Percentiles rank a stretch among this genome's conserved stretches.
Conservation (phyloP, 1,284 basidiomycete species). For the Sporisorium scitamineum region DNA sequence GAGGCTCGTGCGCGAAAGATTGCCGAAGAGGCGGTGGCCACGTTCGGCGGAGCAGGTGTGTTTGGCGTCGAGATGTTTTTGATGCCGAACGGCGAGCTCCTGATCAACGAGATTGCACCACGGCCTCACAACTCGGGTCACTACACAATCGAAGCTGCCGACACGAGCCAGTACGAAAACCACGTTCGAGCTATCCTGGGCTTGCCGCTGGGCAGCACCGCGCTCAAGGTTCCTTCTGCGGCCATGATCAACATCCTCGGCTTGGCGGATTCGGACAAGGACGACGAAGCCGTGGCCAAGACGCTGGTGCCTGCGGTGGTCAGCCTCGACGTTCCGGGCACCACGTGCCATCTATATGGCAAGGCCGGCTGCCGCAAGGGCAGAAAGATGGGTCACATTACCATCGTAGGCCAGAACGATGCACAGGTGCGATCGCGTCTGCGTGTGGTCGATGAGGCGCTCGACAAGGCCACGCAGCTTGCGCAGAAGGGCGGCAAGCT, state of each 20-base stretch:
- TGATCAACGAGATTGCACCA: constrained; percentile 98
- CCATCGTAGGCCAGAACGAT: constrained; percentile 85
- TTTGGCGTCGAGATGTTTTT: constrained; percentile 99
- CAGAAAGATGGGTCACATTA: constrained; percentile 98
- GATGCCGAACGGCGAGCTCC: constrained; percentile 84
- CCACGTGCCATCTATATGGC: constrained; percentile 90
- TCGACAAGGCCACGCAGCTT: constrained; percentile 60
- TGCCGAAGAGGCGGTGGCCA: constrained; percentile 85
- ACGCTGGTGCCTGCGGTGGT: constrained; percentile 63
- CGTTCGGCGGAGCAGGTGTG: constrained; percentile 87
- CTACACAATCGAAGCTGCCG: constrained; percentile 98
- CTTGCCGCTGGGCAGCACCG: constrained; percentile 88
- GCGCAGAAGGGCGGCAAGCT: constrained; percentile 48
- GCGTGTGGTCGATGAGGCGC: constrained; percentile 54
- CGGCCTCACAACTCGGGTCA: constrained; percentile 98
- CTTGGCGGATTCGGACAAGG: constrained; percentile 63
- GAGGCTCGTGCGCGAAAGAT: constrained; percentile 79
- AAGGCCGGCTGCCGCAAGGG: constrained; percentile 90
- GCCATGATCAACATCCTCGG: constrained; percentile 94
- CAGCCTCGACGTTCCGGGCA: constrained; percentile 76
- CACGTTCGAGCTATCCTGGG: constrained; percentile 95
- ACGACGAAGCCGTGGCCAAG: constrained; percentile 62
- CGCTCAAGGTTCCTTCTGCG: constrained; percentile 85
- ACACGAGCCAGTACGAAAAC: constrained; percentile 97
- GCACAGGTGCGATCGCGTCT: constrained; percentile 77